Evolutionary conservation across 2,329 filamentous ascomycete species (phyloP).

Genomic region (Phaeosphaeria sp.): DNA sequence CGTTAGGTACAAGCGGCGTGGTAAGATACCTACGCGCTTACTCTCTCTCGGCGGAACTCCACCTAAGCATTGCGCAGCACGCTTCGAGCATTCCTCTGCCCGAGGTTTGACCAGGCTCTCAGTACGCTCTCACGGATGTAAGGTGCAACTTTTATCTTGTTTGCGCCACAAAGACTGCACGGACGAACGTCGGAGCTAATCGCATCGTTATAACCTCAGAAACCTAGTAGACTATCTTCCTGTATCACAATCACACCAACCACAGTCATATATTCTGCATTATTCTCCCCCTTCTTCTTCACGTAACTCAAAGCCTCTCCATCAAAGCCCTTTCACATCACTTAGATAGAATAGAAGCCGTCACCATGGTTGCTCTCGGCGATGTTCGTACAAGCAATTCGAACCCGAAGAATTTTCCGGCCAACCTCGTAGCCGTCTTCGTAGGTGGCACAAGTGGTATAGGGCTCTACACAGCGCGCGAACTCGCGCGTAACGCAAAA

Average conservation of each 20-base stretch:
- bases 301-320: no score
- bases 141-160: neutral
- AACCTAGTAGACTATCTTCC: neutral
- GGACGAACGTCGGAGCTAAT: conserved; percentile 5
- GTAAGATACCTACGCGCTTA: no score
- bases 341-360: no score
- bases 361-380: conserved; percentile 31
- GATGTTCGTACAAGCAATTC: conserved; percentile 34
- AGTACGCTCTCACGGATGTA: neutral
- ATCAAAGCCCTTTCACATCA: no score
- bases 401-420: conserved; percentile 29
- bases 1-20: no score
- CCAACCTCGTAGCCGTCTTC: conserved; percentile 40
- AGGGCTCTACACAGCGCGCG: conserved; percentile 51
- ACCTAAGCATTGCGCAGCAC: neutral
- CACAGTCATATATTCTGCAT: neutral
- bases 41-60: conserved; percentile 7
- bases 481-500: conserved; percentile 50
- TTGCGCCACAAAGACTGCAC: neutral
- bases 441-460: conserved; percentile 55
- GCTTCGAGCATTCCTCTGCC: neutral
- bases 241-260: no score
- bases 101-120: neutral
- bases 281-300: no score
- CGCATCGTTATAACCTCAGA: neutral